Base-by-base conservation (phyloP, 495 filamentous ascomycete species). In the Xylaria flabelliformis region DNA sequence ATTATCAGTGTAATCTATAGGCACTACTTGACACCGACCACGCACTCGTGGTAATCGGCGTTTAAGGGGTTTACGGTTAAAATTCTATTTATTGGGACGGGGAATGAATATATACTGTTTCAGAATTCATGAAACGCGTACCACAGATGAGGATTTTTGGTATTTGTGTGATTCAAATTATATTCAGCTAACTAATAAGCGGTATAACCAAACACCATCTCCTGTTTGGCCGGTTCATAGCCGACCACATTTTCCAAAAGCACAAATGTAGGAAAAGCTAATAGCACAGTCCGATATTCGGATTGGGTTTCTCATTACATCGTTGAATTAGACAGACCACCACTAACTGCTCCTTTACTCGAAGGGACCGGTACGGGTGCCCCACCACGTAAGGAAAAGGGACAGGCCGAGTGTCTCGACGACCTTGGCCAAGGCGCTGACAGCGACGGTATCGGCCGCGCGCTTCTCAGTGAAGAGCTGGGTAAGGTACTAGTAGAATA, bases 301-400 rank as follows among this genome's bases (percentile, higher is more conserved):
- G 29, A 62, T 53, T 46, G 34, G 46, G 17, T 24, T 74, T 44
- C 21, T 44, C 39, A 42, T 53, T 64, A 71, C 41, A 41, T 64
- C 61, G 64, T 59, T 36, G 19, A 73, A 76, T 74, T 66, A 79
- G 55, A 32, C 73, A 67, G 8, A 44, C 34, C 29, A 9, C 26
- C 64, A 26, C 39, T 46, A 7, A 64, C 71, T 46, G 7, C 46
- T 58, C 15, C 17, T 74, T 81, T 85, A 87, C 44, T 92, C 89
- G 80, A 93, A 93, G 50, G 94, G 92, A 84, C 93, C 92, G 80
- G 94, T 97, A 75, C 91, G 90, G 66, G 95, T 97, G 74, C 96
- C 96, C 96, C 96, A 99, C 91, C 92, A 99, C 75, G 93, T 97
- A 72, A 99, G 84, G 88, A 98, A 94, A 79, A 98, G 76, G 69